Evolutionary conservation across 164 flowering plant genomes (phyloP).

Genomic region (Platanus orientalis): DNA sequence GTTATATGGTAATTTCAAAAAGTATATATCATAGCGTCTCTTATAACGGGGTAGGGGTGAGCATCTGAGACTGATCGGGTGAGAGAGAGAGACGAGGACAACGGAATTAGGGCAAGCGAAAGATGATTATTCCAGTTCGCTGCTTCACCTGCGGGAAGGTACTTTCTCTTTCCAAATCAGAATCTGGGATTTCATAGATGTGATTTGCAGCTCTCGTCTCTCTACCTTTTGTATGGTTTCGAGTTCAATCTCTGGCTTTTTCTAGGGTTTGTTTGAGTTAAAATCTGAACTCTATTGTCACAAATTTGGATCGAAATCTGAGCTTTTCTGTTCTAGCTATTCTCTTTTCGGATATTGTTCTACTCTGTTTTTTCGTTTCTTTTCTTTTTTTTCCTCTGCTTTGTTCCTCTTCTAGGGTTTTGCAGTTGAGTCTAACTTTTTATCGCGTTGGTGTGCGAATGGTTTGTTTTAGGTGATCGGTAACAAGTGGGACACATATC

Average conservation of each 20-base stretch:
- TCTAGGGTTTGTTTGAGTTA: background rate
- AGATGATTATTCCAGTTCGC: constrained; percentile 86
- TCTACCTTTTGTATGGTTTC: background rate
- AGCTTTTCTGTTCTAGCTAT: background rate
- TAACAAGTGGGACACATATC: constrained; percentile 83
- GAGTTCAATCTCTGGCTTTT: background rate
- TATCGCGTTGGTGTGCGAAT: constrained; percentile 2
- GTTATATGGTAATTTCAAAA: too few relatives aligned
- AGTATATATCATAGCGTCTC: too few relatives aligned
- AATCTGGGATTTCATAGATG: background rate
- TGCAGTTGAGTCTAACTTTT: background rate
- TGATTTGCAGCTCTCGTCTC: background rate
- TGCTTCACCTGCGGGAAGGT: constrained; percentile 94
- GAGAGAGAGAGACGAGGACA: background rate
- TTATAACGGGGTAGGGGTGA: too few relatives aligned
- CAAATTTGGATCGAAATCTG: too few relatives aligned
- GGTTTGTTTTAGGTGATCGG: constrained; percentile 63
- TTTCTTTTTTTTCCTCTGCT: background rate
- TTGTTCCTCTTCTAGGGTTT: background rate
- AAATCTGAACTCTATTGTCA: too few relatives aligned
- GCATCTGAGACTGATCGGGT: too few relatives aligned
- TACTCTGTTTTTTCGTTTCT: background rate
- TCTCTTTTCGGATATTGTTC: background rate
- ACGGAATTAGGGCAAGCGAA: background rate
- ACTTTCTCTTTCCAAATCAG: background rate